phyloP scores from a whole-genome alignment of 2,329 filamentous ascomycete genomes.

The Onygena corvina region DNA sequence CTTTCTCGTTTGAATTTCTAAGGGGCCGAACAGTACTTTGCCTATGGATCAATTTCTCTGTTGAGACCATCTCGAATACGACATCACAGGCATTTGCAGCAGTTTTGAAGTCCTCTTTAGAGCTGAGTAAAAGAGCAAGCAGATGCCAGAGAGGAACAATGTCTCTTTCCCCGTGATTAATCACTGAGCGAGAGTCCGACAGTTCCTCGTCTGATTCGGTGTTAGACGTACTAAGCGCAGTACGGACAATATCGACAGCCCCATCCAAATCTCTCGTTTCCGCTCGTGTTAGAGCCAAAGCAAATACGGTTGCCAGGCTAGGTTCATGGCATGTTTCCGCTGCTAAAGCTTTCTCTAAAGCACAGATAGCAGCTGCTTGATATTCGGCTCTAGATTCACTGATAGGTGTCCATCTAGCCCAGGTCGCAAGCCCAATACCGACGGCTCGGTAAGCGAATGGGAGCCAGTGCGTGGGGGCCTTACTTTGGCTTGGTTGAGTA shows the following conservation, averaged over 20 bases:
- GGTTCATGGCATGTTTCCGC: constrained; percentile 53
- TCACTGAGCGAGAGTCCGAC: constrained; percentile 24
- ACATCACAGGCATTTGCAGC: constrained; percentile 77
- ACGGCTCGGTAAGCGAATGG: constrained; percentile 71
- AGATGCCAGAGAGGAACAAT: constrained; percentile 85
- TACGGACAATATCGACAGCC: constrained; percentile 72
- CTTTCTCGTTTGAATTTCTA: constrained; percentile 20
- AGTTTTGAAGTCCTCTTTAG: constrained; percentile 70
- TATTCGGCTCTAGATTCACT: constrained; percentile 57
- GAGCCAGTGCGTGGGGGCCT: constrained; percentile 42
- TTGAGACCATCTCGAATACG: constrained; percentile 78
- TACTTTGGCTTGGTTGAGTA: neutral
- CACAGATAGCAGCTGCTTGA: constrained; percentile 64
- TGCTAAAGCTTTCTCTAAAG: constrained; percentile 60
- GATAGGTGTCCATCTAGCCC: constrained; percentile 72
- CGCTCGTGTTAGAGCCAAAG: constrained; percentile 71
- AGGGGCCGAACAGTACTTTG: constrained; percentile 38
- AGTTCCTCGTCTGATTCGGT: constrained; percentile 23
- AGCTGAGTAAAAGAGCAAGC: constrained; percentile 71
- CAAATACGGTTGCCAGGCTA: constrained; percentile 67
- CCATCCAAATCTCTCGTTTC: constrained; percentile 69
- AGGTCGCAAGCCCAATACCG: constrained; percentile 73
- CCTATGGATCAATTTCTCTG: constrained; percentile 54
- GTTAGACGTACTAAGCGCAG: constrained; percentile 48
- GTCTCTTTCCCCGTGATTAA: constrained; percentile 32